These are phyloP conservation scores for Lepidopterella palustris DNA, from an alignment of 495 filamentous ascomycete species.

Conservation along the genomic window DNA sequence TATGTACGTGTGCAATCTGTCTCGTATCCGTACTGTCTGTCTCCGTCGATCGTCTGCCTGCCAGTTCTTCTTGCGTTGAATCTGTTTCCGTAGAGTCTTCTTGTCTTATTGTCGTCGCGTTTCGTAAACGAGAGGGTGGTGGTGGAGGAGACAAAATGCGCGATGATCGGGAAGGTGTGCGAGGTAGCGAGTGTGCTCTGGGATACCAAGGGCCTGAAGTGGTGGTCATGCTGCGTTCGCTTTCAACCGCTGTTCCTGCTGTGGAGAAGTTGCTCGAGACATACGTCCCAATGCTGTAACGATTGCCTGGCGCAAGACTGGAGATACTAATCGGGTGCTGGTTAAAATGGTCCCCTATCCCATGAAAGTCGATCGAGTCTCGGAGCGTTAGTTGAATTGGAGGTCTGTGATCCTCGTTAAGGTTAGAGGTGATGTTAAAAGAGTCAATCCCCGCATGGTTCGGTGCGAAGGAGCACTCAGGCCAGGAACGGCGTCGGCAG, in stretches of 20 bases:
- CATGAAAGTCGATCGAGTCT: not conserved
- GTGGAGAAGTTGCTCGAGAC: not conserved
- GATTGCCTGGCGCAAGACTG: not conserved
- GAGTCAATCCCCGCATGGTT: not conserved
- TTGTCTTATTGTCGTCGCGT: no score
- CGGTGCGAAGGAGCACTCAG: not conserved
- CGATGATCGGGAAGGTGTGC: no score
- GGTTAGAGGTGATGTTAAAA: not conserved
- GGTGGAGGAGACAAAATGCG: no score
- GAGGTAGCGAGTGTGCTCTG: not conserved
- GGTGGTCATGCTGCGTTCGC: not conserved
- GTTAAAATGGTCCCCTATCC: not conserved
- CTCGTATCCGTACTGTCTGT: no score
- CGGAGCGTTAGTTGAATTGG: not conserved
- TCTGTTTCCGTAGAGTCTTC: no score
- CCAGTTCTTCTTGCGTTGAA: no score
- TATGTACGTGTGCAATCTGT: no score
- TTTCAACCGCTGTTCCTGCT: not conserved
- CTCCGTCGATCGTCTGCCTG: no score
- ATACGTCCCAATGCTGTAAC: not conserved
- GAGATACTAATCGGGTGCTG: not conserved
- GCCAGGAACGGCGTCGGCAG: not conserved
- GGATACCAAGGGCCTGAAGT: not conserved
- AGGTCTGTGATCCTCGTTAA: not conserved
- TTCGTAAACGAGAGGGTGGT: not conserved